These are phyloP conservation scores for Thymus quinquecostatus DNA, from an alignment of 257 asterid species.

Conservation along the genomic window DNA sequence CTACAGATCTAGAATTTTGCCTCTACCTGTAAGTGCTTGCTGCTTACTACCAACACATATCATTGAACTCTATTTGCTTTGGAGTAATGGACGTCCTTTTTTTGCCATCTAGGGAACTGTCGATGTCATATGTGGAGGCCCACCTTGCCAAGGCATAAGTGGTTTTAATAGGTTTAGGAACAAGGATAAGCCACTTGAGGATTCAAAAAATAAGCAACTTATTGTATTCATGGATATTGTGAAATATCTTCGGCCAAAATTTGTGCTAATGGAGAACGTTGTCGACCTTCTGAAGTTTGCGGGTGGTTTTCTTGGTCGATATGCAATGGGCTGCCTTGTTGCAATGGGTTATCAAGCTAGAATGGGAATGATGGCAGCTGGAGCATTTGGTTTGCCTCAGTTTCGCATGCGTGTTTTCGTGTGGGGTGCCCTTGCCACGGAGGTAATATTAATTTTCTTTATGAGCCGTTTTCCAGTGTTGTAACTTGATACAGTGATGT, in stretches of 20 bases:
- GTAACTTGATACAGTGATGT: not conserved
- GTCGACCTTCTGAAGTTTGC: constrained; percentile 74
- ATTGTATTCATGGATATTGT: constrained; percentile 73
- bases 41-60: not conserved
- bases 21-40: constrained; percentile 71
- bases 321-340: constrained; percentile 71
- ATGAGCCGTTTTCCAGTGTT: not conserved
- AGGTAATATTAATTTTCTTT: constrained; percentile 44
- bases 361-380: constrained; percentile 88
- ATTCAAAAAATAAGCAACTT: constrained; percentile 65
- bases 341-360: constrained; percentile 73
- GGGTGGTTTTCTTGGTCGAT: constrained; percentile 68
- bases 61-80: not conserved
- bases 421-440: constrained; percentile 80
- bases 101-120: constrained; percentile 57
- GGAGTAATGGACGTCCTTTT: constrained; percentile 4
- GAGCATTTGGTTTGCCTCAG: constrained; percentile 87
- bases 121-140: constrained; percentile 92
- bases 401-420: constrained; percentile 74
- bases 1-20: constrained; percentile 53
- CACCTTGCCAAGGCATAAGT: constrained; percentile 96
- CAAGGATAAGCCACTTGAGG: constrained; percentile 52
- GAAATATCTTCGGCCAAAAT: constrained; percentile 56
- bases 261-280: constrained; percentile 84
- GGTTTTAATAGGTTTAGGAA: constrained; percentile 79